phyloP scores from a whole-genome alignment of 2,329 filamentous ascomycete genomes.

The Aspergillus awamori region DNA sequence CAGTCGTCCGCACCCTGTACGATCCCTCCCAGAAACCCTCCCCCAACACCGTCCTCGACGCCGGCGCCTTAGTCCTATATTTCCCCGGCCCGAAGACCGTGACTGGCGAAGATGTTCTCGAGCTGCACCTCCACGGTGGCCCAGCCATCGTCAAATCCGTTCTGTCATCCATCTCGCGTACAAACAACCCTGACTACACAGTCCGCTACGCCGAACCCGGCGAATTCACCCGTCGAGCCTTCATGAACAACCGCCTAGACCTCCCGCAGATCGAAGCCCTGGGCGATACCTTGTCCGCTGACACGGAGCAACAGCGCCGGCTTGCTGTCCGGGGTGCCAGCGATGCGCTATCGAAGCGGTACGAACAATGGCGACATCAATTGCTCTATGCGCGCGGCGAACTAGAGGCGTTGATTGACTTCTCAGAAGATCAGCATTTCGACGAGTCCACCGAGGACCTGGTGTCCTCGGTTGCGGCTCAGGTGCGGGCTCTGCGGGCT shows the following conservation, averaged over 20 bases:
- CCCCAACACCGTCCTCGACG: slow-evolving; percentile 63
- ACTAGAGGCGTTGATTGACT: slow-evolving; percentile 94
- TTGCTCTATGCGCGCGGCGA: slow-evolving; percentile 83
- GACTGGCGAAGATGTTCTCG: slow-evolving; percentile 89
- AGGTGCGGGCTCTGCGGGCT: slow-evolving; percentile 63
- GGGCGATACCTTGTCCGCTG: slow-evolving; percentile 62
- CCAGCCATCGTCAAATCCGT: slow-evolving; percentile 86
- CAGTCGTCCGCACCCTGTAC: slow-evolving; percentile 74
- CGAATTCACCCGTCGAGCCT: slow-evolving; percentile 92
- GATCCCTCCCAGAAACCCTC: slow-evolving; percentile 53
- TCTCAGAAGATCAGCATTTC: slow-evolving; percentile 96
- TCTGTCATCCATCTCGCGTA: slow-evolving; percentile 69
- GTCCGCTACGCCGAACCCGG: slow-evolving; percentile 92
- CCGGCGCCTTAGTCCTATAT: slow-evolving; percentile 77
- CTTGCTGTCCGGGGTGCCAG: slow-evolving; percentile 79
- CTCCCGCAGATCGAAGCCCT: slow-evolving; percentile 77
- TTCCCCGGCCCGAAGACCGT: slow-evolving; percentile 81
- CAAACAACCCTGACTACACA: slow-evolving; percentile 24
- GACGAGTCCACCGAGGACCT: slow-evolving; percentile 80
- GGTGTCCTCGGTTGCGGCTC: slow-evolving; percentile 66
- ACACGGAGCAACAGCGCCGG: slow-evolving; percentile 91
- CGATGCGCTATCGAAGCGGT: slow-evolving; percentile 69
- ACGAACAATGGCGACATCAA: slow-evolving; percentile 78
- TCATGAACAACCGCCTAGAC: slow-evolving; percentile 81
- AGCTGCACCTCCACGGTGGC: slow-evolving; percentile 93